Evolutionary conservation across 371 early-diverging fungal genomes (phyloP), one percentile per base, ranked within the genome.

Genomic region (Nematocida homosporus): DNA sequence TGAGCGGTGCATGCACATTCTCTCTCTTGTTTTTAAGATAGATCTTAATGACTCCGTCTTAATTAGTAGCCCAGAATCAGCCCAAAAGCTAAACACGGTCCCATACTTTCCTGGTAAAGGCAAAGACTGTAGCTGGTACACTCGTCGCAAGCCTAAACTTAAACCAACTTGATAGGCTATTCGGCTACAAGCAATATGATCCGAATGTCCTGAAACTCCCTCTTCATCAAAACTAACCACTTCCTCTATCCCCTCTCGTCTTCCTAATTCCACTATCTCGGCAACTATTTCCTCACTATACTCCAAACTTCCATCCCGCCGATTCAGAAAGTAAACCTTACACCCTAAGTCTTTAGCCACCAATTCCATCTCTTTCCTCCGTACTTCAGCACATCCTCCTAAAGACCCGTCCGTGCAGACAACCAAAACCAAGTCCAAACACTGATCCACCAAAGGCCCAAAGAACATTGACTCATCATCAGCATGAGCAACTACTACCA

Each of bases 391-490:
- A 75, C 82, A 81, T 86, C 88, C 88, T 85, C 86, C 81, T 87
- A 81, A 91, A 87, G 13, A 91, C 89, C 89, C 82, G 40, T 42
- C 67, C 90, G 66, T 93, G 85, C 25, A 80, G 77, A 56, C 86
- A 84, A 76, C 89, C 87, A 66, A 89, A 88, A 87, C 87, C 78
- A 41, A 34, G n/a, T 25, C 10, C 23, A 13, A 38, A 35, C 6
- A 32, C 18, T 30, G 13, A 27, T 86, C 79, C 2, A 93, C 75
- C 10, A 91, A 88, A 0, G 97, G 96, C 10, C 90, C 88, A 86
- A 98, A 98, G 83, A 98, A 98, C 94, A 96, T 93, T 83, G 91
- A 92, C 81, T 98, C 99, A 85, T 98, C 99, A 85, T 98, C 99
- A 0, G 97, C 95, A 85, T 98, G 99, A 27, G 99, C 95, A 20